Conservation (phyloP, 176 grass and related monocot species). For the Typha latifolia region DNA sequence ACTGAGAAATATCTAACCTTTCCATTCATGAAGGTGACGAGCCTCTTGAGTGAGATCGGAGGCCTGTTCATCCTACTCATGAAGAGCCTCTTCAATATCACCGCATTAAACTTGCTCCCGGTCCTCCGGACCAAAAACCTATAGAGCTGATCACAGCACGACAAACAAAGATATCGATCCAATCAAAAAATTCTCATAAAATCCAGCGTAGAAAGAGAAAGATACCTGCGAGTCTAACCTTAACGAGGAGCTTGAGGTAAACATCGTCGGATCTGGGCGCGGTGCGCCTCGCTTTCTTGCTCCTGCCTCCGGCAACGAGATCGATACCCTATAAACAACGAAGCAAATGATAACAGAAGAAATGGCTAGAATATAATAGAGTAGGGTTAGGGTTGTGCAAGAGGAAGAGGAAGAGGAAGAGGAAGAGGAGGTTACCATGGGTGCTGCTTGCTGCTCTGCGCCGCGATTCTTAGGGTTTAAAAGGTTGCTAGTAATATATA, state of each 20-base stretch:
- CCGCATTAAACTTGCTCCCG: constrained; percentile 55
- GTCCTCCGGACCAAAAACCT: constrained; percentile 87
- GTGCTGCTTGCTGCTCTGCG: too few relatives aligned
- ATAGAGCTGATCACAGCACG: constrained; percentile 41
- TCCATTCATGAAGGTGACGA: constrained; percentile 61
- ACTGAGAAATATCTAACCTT: constrained; percentile 26
- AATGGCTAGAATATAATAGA: too few relatives aligned
- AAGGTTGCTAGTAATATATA: too few relatives aligned
- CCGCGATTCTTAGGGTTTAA: too few relatives aligned
- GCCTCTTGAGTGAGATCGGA: constrained; percentile 58
- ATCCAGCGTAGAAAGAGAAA: neutral
- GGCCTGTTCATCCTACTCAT: constrained; percentile 81
- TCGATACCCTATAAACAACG: constrained; percentile 33
- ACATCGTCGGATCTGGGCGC: constrained; percentile 61
- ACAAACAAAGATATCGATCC: neutral
- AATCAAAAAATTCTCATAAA: neutral
- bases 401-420: too few relatives aligned
- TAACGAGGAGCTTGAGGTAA: constrained; percentile 85
- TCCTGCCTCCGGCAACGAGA: constrained; percentile 40
- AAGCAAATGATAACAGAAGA: neutral
- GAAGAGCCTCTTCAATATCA: constrained; percentile 73
- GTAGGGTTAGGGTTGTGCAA: too few relatives aligned
- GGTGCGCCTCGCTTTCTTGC: constrained; percentile 51
- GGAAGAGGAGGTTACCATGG: too few relatives aligned
- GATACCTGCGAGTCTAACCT: constrained; percentile 21